These are phyloP conservation scores for Phytophthora chlamydospora DNA, from an alignment of 352 stramenopile species.

Conservation along the genomic window DNA sequence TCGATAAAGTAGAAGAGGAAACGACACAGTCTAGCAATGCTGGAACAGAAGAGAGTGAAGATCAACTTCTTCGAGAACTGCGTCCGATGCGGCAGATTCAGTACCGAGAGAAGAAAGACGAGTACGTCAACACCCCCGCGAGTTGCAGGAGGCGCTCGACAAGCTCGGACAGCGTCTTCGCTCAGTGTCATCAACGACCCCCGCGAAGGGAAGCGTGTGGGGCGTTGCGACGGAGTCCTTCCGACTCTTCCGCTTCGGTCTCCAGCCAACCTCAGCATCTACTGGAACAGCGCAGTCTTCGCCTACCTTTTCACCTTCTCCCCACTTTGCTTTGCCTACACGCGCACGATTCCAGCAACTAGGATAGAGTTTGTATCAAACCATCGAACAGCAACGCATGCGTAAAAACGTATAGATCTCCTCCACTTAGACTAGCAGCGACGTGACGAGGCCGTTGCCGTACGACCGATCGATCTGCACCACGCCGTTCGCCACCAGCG, in stretches of 20 bases:
- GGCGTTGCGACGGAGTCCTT: constrained; percentile 14
- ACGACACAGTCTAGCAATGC: too few species aligned
- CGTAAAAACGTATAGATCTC: not conserved
- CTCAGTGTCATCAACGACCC: not conserved
- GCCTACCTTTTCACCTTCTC: too few species aligned
- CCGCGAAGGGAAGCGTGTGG: constrained; percentile 15
- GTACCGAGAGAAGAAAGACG: constrained; percentile 7
- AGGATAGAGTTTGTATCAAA: too few species aligned
- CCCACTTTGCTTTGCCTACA: too few species aligned
- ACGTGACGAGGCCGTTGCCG: constrained; percentile 69
- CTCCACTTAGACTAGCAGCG: constrained; percentile 51
- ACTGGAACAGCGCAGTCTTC: too few species aligned
- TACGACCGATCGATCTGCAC: constrained; percentile 77
- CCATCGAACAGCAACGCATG: too few species aligned
- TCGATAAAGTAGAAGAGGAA: too few species aligned
- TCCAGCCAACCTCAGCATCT: too few species aligned
- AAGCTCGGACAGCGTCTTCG: constrained; percentile 8
- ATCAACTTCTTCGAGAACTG: too few species aligned
- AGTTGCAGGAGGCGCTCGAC: not conserved
- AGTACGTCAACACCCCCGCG: not conserved
- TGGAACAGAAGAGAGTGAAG: too few species aligned
- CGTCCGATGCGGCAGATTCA: not conserved
- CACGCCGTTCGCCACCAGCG: constrained; percentile 67
- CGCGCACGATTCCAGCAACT: too few species aligned
- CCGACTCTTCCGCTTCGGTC: constrained; percentile 14